A percentile compares a stretch with the other conserved stretches of the same genome.
phyloP scores from a whole-genome alignment of 352 stramenopile genomes.

The Phytophthora kernoviae region DNA sequence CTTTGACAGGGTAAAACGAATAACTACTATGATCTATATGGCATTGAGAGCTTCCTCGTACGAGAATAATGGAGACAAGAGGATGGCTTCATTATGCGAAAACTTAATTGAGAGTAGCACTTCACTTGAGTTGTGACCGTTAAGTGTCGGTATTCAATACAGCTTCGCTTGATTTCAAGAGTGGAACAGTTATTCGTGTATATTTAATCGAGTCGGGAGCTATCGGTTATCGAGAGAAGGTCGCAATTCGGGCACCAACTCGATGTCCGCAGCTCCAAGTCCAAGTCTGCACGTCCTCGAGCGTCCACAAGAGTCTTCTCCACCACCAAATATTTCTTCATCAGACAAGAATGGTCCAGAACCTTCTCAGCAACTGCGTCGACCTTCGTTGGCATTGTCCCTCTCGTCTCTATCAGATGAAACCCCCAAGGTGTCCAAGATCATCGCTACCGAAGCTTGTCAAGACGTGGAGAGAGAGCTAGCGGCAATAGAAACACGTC shows the following conservation, averaged over 20 bases:
- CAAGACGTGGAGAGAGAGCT: conserved; percentile 50
- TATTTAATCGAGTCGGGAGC: neutral
- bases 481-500: conserved; percentile 37
- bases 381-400: conserved; percentile 17
- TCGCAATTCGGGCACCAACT: no score
- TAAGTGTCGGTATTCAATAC: no score
- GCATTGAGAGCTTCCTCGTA: no score
- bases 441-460: conserved; percentile 33
- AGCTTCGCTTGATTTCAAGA: no score
- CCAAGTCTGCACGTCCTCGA: no score
- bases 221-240: no score
- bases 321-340: neutral
- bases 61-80: no score
- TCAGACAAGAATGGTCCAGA: no score
- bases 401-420: conserved; percentile 35
- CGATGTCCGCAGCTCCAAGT: no score
- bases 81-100: neutral
- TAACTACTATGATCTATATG: no score
- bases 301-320: neutral
- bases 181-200: no score
- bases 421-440: conserved; percentile 6
- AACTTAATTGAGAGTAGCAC: neutral
- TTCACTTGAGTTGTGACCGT: neutral
- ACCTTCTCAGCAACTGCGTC: neutral
- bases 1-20: no score